A percentile compares a stretch with the other conserved stretches of the same genome.
Conservation (phyloP, 2,329 filamentous ascomycete species). For the Fusarium duplospermum region DNA sequence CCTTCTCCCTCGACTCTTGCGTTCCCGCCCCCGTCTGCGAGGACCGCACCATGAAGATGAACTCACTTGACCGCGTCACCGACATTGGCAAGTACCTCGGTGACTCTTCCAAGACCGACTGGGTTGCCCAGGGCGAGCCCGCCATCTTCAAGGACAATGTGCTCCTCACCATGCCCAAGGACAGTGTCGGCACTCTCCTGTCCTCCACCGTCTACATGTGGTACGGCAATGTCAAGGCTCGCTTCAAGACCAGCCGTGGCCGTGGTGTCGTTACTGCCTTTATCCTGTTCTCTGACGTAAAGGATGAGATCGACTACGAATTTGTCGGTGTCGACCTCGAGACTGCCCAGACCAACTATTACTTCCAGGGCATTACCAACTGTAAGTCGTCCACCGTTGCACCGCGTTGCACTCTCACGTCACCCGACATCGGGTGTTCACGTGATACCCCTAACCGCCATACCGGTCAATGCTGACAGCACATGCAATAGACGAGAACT, state of each 20-base stretch:
- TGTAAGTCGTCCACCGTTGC: conserved; percentile 68
- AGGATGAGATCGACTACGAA: conserved; percentile 99
- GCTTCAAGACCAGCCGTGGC: conserved; percentile 85
- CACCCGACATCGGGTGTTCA: conserved; percentile 6
- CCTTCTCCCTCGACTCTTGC: conserved; percentile 85
- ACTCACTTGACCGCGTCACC: conserved; percentile 73
- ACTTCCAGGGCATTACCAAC: conserved; percentile 91
- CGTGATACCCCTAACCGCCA: conserved; percentile 8
- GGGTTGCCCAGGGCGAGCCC: conserved; percentile 87
- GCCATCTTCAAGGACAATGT: conserved; percentile 75
- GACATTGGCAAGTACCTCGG: conserved; percentile 87
- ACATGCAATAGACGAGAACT: conserved; percentile 73
- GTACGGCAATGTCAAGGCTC: conserved; percentile 94
- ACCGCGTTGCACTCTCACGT: conserved; percentile 4
- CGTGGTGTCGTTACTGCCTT: conserved; percentile 96
- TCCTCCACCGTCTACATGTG: conserved; percentile 90
- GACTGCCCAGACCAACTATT: conserved; percentile 93
- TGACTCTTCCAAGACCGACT: conserved; percentile 82
- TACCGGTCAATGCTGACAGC: conserved; percentile 20
- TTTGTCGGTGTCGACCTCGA: conserved; percentile 85
- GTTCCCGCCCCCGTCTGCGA: conserved; percentile 86
- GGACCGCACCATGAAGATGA: conserved; percentile 78
- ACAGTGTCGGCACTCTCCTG: conserved; percentile 87
- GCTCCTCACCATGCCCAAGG: conserved; percentile 88
- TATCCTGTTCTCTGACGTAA: conserved; percentile 93